phyloP scores from a whole-genome alignment of 805 yeast species.

The Kuraishia piskuri region DNA sequence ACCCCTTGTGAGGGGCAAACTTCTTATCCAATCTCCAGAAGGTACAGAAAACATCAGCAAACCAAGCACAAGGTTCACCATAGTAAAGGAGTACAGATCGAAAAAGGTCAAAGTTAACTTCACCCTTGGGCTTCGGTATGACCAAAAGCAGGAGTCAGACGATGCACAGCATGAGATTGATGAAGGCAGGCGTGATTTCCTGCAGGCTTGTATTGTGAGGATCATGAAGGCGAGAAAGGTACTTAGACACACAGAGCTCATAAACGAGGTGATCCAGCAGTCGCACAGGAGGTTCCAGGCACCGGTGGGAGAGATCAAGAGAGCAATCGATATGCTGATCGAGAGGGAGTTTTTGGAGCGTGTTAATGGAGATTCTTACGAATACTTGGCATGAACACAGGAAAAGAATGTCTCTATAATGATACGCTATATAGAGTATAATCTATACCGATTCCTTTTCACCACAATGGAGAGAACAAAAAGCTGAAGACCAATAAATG shows the following conservation, averaged over 20 bases:
- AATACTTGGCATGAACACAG: slow-evolving; percentile 71
- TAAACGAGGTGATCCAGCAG: slow-evolving; percentile 83
- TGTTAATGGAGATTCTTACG: slow-evolving; percentile 60
- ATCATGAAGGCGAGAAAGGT: slow-evolving; percentile 91
- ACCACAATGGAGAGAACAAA: no score
- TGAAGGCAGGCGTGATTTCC: slow-evolving; percentile 75
- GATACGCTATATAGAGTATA: not conserved
- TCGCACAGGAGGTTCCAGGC: slow-evolving; percentile 76
- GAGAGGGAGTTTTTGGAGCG: slow-evolving; percentile 83
- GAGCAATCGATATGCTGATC: slow-evolving; percentile 74
- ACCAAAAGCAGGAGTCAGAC: slow-evolving; percentile 59
- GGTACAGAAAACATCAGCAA: slow-evolving; percentile 43
- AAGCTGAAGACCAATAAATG: no score
- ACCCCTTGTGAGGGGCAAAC: slow-evolving; percentile 72
- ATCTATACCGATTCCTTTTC: no score
- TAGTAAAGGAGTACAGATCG: slow-evolving; percentile 77
- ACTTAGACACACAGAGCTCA: slow-evolving; percentile 68
- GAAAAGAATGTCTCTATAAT: no score
- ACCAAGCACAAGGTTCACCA: slow-evolving; percentile 53
- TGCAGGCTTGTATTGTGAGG: slow-evolving; percentile 91
- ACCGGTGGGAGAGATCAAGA: slow-evolving; percentile 76
- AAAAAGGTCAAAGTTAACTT: slow-evolving; percentile 81
- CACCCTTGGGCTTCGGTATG: slow-evolving; percentile 30
- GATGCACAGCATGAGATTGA: slow-evolving; percentile 75
- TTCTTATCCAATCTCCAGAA: slow-evolving; percentile 59